These are phyloP conservation scores for Arctostaphylos glauca DNA, from an alignment of 148 eudicot species.

Conservation along the genomic window DNA sequence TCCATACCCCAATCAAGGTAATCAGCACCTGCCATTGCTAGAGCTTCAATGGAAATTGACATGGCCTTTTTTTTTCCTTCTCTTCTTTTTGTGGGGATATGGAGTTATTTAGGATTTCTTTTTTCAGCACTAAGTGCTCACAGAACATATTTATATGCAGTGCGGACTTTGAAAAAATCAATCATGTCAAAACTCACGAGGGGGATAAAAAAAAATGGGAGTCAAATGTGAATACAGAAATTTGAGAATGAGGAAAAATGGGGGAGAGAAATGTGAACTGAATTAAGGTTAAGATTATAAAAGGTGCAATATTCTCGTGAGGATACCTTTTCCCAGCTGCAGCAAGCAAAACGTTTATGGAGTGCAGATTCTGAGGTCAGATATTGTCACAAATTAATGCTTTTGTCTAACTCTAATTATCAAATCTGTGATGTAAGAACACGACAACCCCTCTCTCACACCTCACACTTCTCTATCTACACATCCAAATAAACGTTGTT, in stretches of 20 bases:
- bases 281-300: no score
- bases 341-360: background rate
- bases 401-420: no score
- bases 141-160: background rate
- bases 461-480: no score
- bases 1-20: background rate
- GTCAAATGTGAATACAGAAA: background rate
- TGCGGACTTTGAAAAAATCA: background rate
- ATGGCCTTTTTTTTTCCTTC: background rate
- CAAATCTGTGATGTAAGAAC: no score
- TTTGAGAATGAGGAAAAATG: no score
- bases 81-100: background rate
- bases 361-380: background rate
- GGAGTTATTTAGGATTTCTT: background rate
- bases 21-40: constrained; percentile 5
- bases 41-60: constrained; percentile 4
- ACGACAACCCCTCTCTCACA: no score
- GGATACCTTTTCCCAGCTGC: background rate
- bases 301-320: background rate
- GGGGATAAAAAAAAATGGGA: background rate
- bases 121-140: background rate
- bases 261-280: no score
- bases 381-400: no score
- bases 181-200: background rate
- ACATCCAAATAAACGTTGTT: no score